Evolutionary conservation across 306 rosid species (phyloP), one percentile per base, ranked within the genome.

Genomic region (Dryas octopetala): DNA sequence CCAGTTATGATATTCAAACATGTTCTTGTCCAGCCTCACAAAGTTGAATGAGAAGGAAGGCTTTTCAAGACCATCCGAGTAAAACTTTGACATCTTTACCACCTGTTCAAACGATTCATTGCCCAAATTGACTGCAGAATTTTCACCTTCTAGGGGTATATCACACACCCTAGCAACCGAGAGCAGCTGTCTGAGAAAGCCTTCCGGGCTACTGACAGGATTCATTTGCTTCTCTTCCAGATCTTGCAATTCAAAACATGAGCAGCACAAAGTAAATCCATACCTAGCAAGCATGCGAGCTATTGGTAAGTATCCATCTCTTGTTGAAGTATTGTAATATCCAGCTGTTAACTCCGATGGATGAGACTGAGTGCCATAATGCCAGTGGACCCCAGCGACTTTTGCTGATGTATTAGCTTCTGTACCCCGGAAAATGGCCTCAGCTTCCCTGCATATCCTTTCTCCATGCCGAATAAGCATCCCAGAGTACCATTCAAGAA

Each of bases 271-370:
- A 5, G 91, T 70, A 77, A 91, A 91, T 48, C 92, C 86, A 59
- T 91, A 81, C 85, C 84, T 84, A 26, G 88, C 91, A 76, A 93
- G 79, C 88, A 93, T 81, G 77, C 96, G 91, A 51, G 85, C 88
- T 55, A 91, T 79, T 68, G 92, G 94, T n/a, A 85, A 84, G 83
- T 88, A 91, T 70, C 97, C 98, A 11, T 91, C 89, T 81, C 92
- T 79, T 48, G 70, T 62, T 8, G 53, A 74, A 78, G 93, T 89
- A 73, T 91, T 89, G 86, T 88, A 93, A 73, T 91, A 93, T 38
- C 97, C 98, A 41, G 98, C 94, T 2, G 91, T 91, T 77, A 91
- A 79, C 89, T 91, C 98, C 0, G 97, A 91, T 28, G 94, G 92
- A 74, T 91, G 97, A 83, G 97, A 91, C 68, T 85, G 71, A 40